These are phyloP conservation scores for Arthroderma uncinatum DNA, from an alignment of 2,329 filamentous ascomycete genomes.

Conservation along the genomic window DNA sequence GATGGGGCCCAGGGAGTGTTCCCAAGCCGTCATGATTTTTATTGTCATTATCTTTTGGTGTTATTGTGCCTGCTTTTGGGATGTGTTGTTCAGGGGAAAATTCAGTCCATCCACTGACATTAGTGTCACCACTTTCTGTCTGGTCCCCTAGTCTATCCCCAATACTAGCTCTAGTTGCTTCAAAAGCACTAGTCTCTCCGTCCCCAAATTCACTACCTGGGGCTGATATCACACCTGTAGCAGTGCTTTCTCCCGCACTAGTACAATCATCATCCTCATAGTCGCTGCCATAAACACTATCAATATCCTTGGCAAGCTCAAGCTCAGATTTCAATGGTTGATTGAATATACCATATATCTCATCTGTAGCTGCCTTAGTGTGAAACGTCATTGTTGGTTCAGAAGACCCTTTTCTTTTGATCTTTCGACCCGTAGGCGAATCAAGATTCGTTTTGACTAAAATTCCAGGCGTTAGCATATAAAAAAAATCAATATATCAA, in stretches of 20 bases:
- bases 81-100: conserved; percentile 66
- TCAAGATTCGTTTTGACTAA: conserved; percentile 89
- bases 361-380: conserved; percentile 86
- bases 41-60: conserved; percentile 12
- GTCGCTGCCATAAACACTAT: conserved; percentile 55
- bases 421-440: conserved; percentile 74
- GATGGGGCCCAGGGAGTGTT: not conserved
- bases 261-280: conserved; percentile 67
- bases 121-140: conserved; percentile 45
- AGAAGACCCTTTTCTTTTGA: conserved; percentile 60
- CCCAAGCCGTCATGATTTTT: not conserved
- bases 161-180: conserved; percentile 31
- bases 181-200: conserved; percentile 38
- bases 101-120: conserved; percentile 70
- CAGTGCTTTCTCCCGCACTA: conserved; percentile 73
- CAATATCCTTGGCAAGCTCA: conserved; percentile 40
- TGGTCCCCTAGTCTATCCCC: conserved; percentile 29
- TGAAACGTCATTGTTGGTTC: conserved; percentile 99
- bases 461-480: conserved; percentile 15
- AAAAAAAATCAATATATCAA: not conserved
- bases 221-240: conserved; percentile 58
- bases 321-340: conserved; percentile 54
- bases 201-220: conserved; percentile 55
- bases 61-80: conserved; percentile 34
- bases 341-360: conserved; percentile 96